Conservation (phyloP, 73 alveolate species). For the Paraurostyla sp. region DNA sequence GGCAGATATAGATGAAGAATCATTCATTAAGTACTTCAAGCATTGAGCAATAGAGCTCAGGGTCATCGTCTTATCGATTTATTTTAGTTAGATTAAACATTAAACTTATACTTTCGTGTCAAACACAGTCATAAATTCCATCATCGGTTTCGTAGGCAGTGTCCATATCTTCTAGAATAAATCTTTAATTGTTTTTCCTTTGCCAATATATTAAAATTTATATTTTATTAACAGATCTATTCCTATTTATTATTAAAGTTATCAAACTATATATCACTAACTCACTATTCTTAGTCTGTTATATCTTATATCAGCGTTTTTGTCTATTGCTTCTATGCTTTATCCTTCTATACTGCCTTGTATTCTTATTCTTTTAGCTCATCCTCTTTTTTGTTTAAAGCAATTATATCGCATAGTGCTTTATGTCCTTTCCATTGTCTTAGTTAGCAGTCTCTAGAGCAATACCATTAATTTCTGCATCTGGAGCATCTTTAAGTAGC, state of each 20-base stretch:
- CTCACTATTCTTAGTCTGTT: slow-evolving; percentile 1
- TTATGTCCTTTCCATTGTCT: slow-evolving; percentile 97
- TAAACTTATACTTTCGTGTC: no score
- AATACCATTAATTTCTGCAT: slow-evolving; percentile 98
- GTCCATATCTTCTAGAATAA: no score
- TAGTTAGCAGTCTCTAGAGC: slow-evolving; percentile 97
- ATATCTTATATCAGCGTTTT: slow-evolving; percentile 34
- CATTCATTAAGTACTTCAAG: slow-evolving; percentile 56
- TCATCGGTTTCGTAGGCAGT: no score
- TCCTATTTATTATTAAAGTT: background rate
- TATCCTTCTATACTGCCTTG: slow-evolving; percentile 58
- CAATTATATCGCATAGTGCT: slow-evolving; percentile 85
- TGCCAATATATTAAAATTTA: background rate
- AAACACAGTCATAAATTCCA: no score
- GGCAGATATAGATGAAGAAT: slow-evolving; percentile 68
- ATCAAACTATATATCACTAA: no score
- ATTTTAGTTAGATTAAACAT: no score
- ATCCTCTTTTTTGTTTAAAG: slow-evolving; percentile 75
- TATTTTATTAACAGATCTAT: background rate
- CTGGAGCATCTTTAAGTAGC: slow-evolving; percentile 96
- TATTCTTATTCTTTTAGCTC: slow-evolving; percentile 70
- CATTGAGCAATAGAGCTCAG: slow-evolving; percentile 10
- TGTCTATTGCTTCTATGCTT: slow-evolving; percentile 45
- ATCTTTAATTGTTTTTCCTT: no score
- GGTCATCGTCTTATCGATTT: no score